Conservation (phyloP, 176 grass and related monocot species). For the Alopecurus myosuroides region DNA sequence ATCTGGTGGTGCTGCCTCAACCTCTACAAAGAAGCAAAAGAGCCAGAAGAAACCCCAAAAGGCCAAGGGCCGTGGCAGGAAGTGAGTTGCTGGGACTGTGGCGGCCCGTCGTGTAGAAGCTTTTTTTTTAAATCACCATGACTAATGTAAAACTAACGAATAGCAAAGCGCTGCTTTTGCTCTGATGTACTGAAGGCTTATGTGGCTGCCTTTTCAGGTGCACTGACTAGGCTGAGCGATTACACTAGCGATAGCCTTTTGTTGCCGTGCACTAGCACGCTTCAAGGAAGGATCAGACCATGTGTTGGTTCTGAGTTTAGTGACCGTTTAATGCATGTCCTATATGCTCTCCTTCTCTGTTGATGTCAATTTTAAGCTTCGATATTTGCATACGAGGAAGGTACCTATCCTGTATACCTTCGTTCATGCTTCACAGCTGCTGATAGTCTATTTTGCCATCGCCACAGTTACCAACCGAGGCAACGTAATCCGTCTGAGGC, state of each 20-base stretch:
- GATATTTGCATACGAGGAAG: not conserved
- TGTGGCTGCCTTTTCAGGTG: not conserved
- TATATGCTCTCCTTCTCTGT: not conserved
- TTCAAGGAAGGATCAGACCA: not conserved
- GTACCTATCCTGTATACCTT: not conserved
- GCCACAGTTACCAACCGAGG: not conserved
- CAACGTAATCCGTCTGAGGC: too few relatives aligned
- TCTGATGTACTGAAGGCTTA: not conserved
- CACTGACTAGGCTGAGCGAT: not conserved
- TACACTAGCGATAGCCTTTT: not conserved
- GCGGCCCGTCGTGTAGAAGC: not conserved
- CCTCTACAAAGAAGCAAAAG: constrained; percentile 17
- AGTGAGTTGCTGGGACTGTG: constrained; percentile 6
- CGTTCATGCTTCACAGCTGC: not conserved
- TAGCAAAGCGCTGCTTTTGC: not conserved
- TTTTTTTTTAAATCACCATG: not conserved
- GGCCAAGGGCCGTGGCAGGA: constrained; percentile 11
- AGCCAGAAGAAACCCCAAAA: constrained; percentile 19
- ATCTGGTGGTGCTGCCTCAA: not conserved
- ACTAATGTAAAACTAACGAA: not conserved
- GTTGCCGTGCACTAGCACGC: not conserved
- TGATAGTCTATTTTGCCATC: not conserved
- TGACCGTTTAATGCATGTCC: too few relatives aligned
- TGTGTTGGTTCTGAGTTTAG: too few relatives aligned
- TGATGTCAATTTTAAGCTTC: not conserved